Evolutionary conservation across 1,284 basidiomycete genomes (phyloP).

Genomic region (Tilletia caries): DNA sequence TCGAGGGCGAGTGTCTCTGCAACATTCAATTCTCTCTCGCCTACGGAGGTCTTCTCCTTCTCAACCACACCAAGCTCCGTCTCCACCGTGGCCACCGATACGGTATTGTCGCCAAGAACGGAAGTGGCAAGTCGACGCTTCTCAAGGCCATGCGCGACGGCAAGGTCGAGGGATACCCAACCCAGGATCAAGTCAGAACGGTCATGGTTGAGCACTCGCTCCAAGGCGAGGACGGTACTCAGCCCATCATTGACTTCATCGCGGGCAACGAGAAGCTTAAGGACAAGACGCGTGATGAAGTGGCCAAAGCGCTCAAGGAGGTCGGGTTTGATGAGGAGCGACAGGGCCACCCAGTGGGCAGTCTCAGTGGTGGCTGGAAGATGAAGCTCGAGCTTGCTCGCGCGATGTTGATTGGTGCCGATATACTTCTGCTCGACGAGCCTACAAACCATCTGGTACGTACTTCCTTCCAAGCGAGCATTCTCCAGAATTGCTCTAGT

Average conservation of each 20-base stretch:
- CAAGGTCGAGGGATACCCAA: conserved; percentile 92
- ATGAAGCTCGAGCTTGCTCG: conserved; percentile 83
- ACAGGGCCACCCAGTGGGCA: conserved; percentile 79
- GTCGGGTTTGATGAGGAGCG: conserved; percentile 81
- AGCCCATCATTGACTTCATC: conserved; percentile 83
- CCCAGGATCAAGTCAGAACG: conserved; percentile 76
- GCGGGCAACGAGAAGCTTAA: conserved; percentile 57
- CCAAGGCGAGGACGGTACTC: conserved; percentile 81
- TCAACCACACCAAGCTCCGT: conserved; percentile 90
- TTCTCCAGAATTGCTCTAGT: not conserved
- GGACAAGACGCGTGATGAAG: conserved; percentile 43
- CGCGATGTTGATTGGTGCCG: conserved; percentile 60
- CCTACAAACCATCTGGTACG: conserved; percentile 68
- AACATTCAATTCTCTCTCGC: conserved; percentile 92
- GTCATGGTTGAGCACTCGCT: conserved; percentile 95
- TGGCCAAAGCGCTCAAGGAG: conserved; percentile 38
- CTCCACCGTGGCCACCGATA: conserved; percentile 82
- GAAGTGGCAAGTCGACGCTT: conserved; percentile 92
- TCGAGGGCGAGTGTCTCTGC: conserved; percentile 68
- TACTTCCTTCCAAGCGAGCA: not conserved
- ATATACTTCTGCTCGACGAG: conserved; percentile 84
- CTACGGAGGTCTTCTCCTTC: conserved; percentile 87
- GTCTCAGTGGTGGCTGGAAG: conserved; percentile 97
- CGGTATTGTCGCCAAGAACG: conserved; percentile 92
- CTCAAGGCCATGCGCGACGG: conserved; percentile 92